Percentiles rank a stretch among this genome's conserved stretches.
These are phyloP conservation scores for Metarhizium robertsii DNA, from an alignment of 2,329 filamentous ascomycete genomes.

Conservation along the genomic window DNA sequence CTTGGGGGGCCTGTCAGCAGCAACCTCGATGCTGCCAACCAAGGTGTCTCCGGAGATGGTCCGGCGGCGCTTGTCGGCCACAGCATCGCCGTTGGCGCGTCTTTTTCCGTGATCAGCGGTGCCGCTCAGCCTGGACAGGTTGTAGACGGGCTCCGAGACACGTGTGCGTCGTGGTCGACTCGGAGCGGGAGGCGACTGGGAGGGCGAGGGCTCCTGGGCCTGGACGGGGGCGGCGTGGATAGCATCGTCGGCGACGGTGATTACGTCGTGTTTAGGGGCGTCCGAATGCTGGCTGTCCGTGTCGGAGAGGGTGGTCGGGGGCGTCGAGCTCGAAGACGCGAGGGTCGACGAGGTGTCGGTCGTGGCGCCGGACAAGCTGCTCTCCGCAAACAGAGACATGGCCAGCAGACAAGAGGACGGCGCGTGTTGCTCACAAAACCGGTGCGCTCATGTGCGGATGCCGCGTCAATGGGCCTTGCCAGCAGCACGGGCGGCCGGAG, in stretches of 20 bases:
- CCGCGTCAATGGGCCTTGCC: slow-evolving; percentile 5
- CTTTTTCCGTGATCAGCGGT: slow-evolving; percentile 51
- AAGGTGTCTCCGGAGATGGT: slow-evolving; percentile 34
- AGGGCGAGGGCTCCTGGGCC: slow-evolving; percentile 17
- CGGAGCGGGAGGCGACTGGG: slow-evolving; percentile 16
- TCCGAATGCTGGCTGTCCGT: slow-evolving; percentile 46
- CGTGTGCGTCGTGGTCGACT: slow-evolving; percentile 46
- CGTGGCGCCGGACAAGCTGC: slow-evolving; percentile 19
- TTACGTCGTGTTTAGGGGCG: slow-evolving; percentile 28
- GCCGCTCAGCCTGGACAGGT: slow-evolving; percentile 52
- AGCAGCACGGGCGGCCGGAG: slow-evolving; percentile 6
- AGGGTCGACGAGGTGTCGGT: slow-evolving; percentile 38
- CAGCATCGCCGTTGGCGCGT: slow-evolving; percentile 40
- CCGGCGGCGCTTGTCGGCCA: slow-evolving; percentile 34
- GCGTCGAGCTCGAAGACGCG: slow-evolving; percentile 52
- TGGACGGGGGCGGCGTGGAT: slow-evolving; percentile 11
- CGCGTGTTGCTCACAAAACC: neutral
- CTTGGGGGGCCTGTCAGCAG: slow-evolving; percentile 10
- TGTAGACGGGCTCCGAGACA: slow-evolving; percentile 53
- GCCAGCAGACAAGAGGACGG: neutral
- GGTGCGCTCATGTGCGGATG: slow-evolving; percentile 1
- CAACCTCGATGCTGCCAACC: slow-evolving; percentile 16
- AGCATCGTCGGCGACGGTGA: slow-evolving; percentile 20
- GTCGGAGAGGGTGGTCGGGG: slow-evolving; percentile 58
- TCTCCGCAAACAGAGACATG: slow-evolving; percentile 26